Base-by-base conservation (phyloP, 164 flowering plant genomes). In the Stephania cephalantha region DNA sequence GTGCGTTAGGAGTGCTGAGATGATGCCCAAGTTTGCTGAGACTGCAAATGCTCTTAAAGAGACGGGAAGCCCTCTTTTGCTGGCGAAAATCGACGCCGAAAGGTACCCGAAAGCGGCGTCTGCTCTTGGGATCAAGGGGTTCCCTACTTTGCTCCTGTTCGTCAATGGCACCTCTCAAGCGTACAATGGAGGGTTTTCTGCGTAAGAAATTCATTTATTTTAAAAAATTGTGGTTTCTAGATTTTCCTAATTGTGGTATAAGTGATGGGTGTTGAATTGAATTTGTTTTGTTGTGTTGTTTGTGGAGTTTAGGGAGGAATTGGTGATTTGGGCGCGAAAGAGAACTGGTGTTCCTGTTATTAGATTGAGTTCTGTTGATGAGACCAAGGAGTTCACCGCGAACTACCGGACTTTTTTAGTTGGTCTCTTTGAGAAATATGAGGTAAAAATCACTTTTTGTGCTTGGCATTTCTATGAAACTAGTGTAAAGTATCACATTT, bases 1-100 rank as follows among this genome's bases (percentile, higher is more conserved):
- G 98, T 89, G 94, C 73, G 75, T 76, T 4, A 86, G 95, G 75
- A 95, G 99, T 78, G 98, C 97, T 46, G 98, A 93, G 78, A 70
- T 91, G 13, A 95, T 95, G 99, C 99, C 99, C 15, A 84, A 81
- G 13, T 93, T 95, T 80, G 92, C 97, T 17, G 92, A 90, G 82
- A 94, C 98, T 68, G 99, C 99, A 1, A 90, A 73, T 48, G 69
- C 73, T 31, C 80, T 95, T 31, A 93, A 85, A 82, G 94, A 83
- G 35, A 78, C 90, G 83, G 90, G 85, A 6, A 88, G 86, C 76
- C 73, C 87, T 7, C 29, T 95, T 72, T 64, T 90, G 81, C 70
- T 95, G 90, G 94, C 93, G 1, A 95, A 95, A 81, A 80, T 93
- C 69, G 99, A 95, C 75, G 91, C 90, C 5, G 98, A 95, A 9